Evolutionary conservation across 345 rosid species (phyloP).

Genomic region (Eucalyptus regnans): DNA sequence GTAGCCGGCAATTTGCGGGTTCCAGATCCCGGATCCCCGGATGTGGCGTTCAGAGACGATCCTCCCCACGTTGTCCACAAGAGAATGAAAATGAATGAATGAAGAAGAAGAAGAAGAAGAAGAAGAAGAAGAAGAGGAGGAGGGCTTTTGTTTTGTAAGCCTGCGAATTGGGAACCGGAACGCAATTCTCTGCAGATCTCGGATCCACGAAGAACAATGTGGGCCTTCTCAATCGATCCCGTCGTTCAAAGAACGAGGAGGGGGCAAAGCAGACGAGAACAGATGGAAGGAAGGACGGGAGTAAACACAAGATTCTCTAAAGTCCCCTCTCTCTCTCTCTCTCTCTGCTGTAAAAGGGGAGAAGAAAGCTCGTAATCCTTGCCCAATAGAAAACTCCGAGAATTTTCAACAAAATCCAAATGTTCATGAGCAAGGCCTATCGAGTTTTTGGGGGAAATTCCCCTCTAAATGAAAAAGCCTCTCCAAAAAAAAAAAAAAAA

Average conservation of each 20-base stretch:
- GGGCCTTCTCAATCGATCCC: neutral
- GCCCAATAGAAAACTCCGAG: neutral
- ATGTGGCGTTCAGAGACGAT: neutral
- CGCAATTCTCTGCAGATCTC: neutral
- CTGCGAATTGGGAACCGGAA: neutral
- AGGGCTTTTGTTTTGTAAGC: neutral
- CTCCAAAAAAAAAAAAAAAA: no score
- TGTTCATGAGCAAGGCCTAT: neutral
- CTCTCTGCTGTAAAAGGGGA: neutral
- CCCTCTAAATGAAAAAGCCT: neutral
- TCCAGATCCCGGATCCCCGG: neutral
- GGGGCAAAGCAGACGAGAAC: neutral
- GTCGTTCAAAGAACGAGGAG: neutral
- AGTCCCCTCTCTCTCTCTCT: no score
- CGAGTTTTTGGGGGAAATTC: neutral
- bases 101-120: no score
- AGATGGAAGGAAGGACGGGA: neutral
- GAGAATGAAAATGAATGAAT: neutral
- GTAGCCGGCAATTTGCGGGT: neutral
- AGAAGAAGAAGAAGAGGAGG: neutral
- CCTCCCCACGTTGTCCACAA: neutral
- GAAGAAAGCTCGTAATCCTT: neutral
- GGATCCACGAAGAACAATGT: neutral
- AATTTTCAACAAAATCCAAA: neutral
- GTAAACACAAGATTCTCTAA: neutral